phyloP scores from a whole-genome alignment of 805 yeast species.

The Gaillardinia entomophila region DNA sequence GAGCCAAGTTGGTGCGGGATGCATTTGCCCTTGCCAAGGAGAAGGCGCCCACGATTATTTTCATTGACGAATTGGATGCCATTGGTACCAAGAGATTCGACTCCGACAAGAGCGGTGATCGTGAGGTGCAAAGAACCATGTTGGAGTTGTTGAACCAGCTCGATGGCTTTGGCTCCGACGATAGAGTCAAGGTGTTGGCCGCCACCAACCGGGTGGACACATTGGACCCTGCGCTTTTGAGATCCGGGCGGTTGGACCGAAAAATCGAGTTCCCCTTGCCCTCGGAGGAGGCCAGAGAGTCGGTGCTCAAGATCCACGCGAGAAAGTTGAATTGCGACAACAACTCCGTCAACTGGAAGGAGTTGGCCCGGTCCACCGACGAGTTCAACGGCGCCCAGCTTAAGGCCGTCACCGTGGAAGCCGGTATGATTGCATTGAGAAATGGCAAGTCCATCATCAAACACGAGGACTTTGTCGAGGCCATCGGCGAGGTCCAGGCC shows the following conservation, averaged over 20 bases:
- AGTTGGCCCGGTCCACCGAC: slow-evolving; percentile 95
- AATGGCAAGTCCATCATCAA: slow-evolving; percentile 86
- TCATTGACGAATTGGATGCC: slow-evolving; percentile 43
- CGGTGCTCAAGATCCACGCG: slow-evolving; percentile 93
- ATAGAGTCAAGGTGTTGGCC: slow-evolving; percentile 93
- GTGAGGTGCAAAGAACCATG: slow-evolving; percentile 45
- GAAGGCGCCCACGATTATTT: slow-evolving; percentile 42
- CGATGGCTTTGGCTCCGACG: slow-evolving; percentile 97
- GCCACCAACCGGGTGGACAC: slow-evolving; percentile 98
- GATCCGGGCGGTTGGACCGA: slow-evolving; percentile 97
- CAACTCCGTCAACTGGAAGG: slow-evolving; percentile 92
- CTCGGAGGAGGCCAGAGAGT: slow-evolving; percentile 94
- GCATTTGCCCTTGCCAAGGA: slow-evolving; percentile 43
- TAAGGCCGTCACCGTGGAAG: slow-evolving; percentile 98
- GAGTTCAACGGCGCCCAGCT: slow-evolving; percentile 99
- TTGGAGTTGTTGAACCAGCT: slow-evolving; percentile 43
- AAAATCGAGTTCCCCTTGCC: slow-evolving; percentile 98
- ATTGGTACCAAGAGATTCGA: slow-evolving; percentile 43
- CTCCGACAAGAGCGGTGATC: slow-evolving; percentile 40
- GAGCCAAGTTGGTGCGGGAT: slow-evolving; percentile 41
- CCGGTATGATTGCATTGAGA: slow-evolving; percentile 98
- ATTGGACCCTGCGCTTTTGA: slow-evolving; percentile 93
- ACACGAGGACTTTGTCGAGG: slow-evolving; percentile 98
- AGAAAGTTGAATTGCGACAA: slow-evolving; percentile 90
- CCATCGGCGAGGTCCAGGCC: slow-evolving; percentile 96